Conservation (phyloP, 768 basidiomycete species). For the Calocybe indica region DNA sequence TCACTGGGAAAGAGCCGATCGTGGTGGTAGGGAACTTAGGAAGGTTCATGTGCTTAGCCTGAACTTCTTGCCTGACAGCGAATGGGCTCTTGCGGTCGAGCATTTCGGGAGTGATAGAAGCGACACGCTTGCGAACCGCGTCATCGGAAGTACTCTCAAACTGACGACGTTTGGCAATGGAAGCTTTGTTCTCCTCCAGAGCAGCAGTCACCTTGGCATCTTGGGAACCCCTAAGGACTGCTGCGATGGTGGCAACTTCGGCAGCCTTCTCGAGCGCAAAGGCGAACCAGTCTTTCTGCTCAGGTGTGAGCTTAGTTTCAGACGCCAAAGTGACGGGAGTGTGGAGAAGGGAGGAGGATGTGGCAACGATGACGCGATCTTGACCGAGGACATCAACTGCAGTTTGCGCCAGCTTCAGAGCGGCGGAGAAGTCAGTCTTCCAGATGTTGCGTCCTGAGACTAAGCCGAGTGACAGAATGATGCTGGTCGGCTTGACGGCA, state of each 20-base stretch:
- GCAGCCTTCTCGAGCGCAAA: slow-evolving; percentile 94
- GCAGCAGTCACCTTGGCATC: slow-evolving; percentile 62
- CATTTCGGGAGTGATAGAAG: slow-evolving; percentile 80
- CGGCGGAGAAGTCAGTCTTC: slow-evolving; percentile 90
- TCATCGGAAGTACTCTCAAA: slow-evolving; percentile 94
- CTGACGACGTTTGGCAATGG: slow-evolving; percentile 90
- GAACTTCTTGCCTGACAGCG: slow-evolving; percentile 78
- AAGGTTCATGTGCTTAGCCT: slow-evolving; percentile 82
- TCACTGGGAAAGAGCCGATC: slow-evolving; percentile 94
- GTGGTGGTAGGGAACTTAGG: slow-evolving; percentile 99
- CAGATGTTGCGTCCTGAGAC: slow-evolving; percentile 99
- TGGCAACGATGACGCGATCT: slow-evolving; percentile 88
- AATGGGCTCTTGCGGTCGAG: slow-evolving; percentile 89
- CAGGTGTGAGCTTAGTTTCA: slow-evolving; percentile 82
- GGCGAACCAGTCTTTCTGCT: slow-evolving; percentile 97
- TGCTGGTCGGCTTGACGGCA: slow-evolving; percentile 77
- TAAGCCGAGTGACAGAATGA: slow-evolving; percentile 87
- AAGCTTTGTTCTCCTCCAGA: slow-evolving; percentile 82
- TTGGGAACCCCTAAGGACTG: slow-evolving; percentile 80
- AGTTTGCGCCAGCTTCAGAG: slow-evolving; percentile 78
- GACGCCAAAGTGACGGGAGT: slow-evolving; percentile 93
- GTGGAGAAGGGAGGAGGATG: slow-evolving; percentile 97
- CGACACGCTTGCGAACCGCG: slow-evolving; percentile 91
- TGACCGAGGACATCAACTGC: slow-evolving; percentile 78
- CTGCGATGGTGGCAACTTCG: slow-evolving; percentile 86